Evolutionary conservation across 345 rosid genomes (phyloP).

Genomic region (Citrus hindsii): DNA sequence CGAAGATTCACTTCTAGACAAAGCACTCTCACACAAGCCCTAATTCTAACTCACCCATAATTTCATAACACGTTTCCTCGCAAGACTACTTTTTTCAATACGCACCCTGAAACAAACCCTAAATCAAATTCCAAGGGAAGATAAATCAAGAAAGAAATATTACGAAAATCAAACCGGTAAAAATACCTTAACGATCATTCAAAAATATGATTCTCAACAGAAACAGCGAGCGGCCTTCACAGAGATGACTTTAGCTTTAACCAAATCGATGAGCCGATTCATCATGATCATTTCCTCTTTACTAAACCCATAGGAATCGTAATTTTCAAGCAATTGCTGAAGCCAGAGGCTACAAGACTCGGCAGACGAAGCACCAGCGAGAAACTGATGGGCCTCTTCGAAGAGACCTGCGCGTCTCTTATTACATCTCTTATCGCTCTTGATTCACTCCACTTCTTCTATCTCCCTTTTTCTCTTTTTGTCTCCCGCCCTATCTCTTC

Average conservation of each 20-base stretch:
- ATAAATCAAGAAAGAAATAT: neutral
- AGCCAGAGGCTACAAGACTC: conserved; percentile 3
- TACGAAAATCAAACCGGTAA: neutral
- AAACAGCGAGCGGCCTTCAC: neutral
- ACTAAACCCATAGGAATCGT: neutral
- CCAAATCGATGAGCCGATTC: neutral
- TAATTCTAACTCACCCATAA: neutral
- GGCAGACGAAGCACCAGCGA: neutral
- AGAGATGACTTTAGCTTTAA: neutral
- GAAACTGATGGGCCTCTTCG: neutral
- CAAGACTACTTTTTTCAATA: too few species aligned
- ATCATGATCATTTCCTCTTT: conserved; percentile 2
- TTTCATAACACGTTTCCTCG: neutral
- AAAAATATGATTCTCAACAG: neutral
- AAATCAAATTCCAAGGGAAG: neutral
- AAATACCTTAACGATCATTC: neutral
- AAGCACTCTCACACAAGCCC: neutral
- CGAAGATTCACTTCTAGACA: neutral
- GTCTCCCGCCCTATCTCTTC: neutral
- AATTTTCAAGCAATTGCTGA: neutral
- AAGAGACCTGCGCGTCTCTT: conserved; percentile 3
- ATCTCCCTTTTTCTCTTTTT: neutral
- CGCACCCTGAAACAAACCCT: neutral
- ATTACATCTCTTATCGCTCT: neutral
- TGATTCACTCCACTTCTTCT: neutral